Conservation (phyloP, 1,284 basidiomycete species). For the Filobasidium uniguttulatum region DNA sequence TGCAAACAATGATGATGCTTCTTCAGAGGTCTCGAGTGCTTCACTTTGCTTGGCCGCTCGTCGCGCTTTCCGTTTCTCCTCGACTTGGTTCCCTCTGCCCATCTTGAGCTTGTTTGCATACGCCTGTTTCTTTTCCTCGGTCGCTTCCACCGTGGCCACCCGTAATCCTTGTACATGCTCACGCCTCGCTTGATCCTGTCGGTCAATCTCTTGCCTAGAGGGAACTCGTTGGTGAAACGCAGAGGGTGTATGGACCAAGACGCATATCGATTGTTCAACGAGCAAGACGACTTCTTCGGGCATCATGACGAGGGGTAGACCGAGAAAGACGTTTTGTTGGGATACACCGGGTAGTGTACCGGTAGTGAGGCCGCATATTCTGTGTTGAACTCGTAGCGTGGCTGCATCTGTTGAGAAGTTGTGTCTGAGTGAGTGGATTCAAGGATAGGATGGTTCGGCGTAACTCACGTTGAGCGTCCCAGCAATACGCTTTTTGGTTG, state of each 20-base stretch:
- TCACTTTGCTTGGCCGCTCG: too few species aligned
- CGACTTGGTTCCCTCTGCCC: slow-evolving; percentile 38
- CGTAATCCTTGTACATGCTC: background rate
- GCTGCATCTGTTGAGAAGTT: slow-evolving; percentile 46
- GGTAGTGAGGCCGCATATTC: slow-evolving; percentile 67
- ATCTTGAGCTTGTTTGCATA: slow-evolving; percentile 38
- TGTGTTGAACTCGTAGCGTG: slow-evolving; percentile 59
- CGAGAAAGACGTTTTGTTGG: slow-evolving; percentile 94
- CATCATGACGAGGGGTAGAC: slow-evolving; percentile 71
- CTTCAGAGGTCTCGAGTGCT: too few species aligned
- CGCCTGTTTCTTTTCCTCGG: slow-evolving; percentile 20
- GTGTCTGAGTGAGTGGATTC: background rate
- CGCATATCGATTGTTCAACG: slow-evolving; percentile 66
- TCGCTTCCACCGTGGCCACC: background rate
- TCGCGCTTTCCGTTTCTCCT: slow-evolving; percentile 7
- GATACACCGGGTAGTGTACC: slow-evolving; percentile 89
- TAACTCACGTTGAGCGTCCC: slow-evolving; percentile 25
- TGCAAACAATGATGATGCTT: slow-evolving; percentile 20
- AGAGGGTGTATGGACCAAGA: slow-evolving; percentile 58
- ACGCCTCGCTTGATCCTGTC: slow-evolving; percentile 24
- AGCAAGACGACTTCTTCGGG: slow-evolving; percentile 86
- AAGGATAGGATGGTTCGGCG: background rate
- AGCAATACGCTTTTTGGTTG: slow-evolving; percentile 33
- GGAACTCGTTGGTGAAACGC: slow-evolving; percentile 56
- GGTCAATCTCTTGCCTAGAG: slow-evolving; percentile 41